Evolutionary conservation across 2,329 filamentous ascomycete genomes (phyloP).

Genomic region (Fusarium aywerte): DNA sequence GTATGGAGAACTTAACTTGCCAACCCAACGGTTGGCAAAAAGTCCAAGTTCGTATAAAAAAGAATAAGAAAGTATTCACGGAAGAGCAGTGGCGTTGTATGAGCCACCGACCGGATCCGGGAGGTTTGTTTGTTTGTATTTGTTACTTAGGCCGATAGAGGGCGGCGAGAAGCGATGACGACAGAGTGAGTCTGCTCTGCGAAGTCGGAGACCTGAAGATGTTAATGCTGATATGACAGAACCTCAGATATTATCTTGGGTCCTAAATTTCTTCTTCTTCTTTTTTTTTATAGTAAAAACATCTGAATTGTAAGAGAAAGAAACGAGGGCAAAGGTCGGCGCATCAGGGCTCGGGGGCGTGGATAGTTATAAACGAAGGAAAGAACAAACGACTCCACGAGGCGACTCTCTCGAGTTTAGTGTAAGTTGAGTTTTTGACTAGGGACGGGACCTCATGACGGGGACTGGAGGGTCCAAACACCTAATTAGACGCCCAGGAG

Average conservation of each 20-base stretch:
- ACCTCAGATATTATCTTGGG: constrained; percentile 20
- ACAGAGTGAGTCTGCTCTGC: constrained; percentile 20
- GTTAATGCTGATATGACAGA: constrained; percentile 2
- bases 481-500: constrained; percentile 10
- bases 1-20: constrained; percentile 23
- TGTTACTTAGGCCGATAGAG: constrained; percentile 23
- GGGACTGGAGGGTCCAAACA: constrained; percentile 40
- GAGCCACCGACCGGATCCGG: constrained; percentile 41
- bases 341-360: constrained; percentile 37
- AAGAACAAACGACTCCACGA: constrained; percentile 33
- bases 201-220: constrained; percentile 15
- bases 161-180: constrained; percentile 36
- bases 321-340: constrained; percentile 19
- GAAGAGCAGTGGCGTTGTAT: constrained; percentile 34
- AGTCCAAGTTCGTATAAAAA: constrained; percentile 10
- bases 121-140: constrained; percentile 15
- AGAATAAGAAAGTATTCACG: constrained; percentile 16
- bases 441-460: constrained; percentile 37
- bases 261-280: not conserved
- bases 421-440: constrained; percentile 14
- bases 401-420: constrained; percentile 24
- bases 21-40: constrained; percentile 41
- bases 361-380: constrained; percentile 37
- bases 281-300: constrained; percentile 14
- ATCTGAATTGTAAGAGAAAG: constrained; percentile 25